These are phyloP conservation scores for Prillingera fragicola DNA, from an alignment of 1,284 basidiomycete species.

Conservation along the genomic window DNA sequence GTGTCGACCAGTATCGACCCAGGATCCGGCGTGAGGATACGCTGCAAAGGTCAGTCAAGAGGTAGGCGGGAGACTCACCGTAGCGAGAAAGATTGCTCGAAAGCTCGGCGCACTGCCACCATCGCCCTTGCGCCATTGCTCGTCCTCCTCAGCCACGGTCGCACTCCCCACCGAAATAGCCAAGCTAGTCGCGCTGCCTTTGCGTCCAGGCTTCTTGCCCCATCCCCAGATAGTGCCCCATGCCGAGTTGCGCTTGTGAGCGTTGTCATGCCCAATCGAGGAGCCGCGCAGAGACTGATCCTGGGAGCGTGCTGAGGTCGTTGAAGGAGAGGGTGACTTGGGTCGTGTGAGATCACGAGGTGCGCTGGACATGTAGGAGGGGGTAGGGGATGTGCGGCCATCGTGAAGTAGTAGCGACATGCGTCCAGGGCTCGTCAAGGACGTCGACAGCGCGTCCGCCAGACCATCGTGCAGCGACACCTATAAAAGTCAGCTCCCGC, in stretches of 20 bases:
- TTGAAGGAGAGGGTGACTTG: constrained; percentile 2
- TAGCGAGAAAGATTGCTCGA: constrained; percentile 43
- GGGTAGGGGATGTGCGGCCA: neutral
- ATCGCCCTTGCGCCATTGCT: constrained; percentile 37
- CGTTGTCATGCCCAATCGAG: neutral
- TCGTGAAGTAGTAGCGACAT: neutral
- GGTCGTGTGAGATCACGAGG: neutral
- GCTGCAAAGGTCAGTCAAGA: constrained; percentile 26
- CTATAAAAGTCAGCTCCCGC: constrained; percentile 8
- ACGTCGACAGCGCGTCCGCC: constrained; percentile 36
- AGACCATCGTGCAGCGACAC: constrained; percentile 33
- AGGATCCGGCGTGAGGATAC: constrained; percentile 77
- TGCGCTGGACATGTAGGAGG: neutral
- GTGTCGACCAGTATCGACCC: constrained; percentile 66
- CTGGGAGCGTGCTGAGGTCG: neutral
- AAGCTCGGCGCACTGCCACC: constrained; percentile 42
- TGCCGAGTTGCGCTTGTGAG: neutral
- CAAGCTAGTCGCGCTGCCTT: constrained; percentile 8
- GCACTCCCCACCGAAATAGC: neutral
- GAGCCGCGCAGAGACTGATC: neutral
- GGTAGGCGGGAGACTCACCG: constrained; percentile 25
- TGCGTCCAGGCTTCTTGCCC: constrained; percentile 8
- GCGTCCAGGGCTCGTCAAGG: constrained; percentile 16
- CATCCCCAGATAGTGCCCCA: constrained; percentile 14
- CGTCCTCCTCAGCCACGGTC: constrained; percentile 22